Conservation (phyloP, 2,329 filamentous ascomycete genomes). For the Alternaria gaisen region DNA sequence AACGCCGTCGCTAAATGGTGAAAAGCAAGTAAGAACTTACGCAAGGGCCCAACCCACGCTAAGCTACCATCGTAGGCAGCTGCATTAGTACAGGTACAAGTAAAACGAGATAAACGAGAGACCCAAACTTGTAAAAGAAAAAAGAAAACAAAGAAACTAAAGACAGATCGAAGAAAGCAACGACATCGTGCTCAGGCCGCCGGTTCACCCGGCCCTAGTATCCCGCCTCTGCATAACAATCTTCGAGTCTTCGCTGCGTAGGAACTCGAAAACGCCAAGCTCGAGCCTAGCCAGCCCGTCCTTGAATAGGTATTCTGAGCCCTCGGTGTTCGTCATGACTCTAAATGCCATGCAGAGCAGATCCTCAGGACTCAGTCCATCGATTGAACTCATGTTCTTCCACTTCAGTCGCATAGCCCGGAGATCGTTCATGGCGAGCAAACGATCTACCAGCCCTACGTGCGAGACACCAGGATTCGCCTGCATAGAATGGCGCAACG, state of each 20-base stretch:
- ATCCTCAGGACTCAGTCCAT: conserved; percentile 45
- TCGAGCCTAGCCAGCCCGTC: conserved; percentile 43
- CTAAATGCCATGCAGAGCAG: conserved; percentile 44
- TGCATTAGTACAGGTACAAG: conserved; percentile 9
- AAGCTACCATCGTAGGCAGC: conserved; percentile 11
- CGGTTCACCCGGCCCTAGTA: conserved; percentile 10
- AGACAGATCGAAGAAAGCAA: background rate
- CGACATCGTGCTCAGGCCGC: background rate
- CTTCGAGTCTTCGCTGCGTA: conserved; percentile 42
- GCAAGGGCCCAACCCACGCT: conserved; percentile 3
- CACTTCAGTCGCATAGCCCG: conserved; percentile 47
- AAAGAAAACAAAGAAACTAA: background rate
- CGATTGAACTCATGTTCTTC: conserved; percentile 48
- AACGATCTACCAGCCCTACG: conserved; percentile 40
- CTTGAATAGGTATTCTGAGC: conserved; percentile 46
- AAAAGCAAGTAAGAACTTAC: background rate
- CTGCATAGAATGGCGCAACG: conserved; percentile 34
- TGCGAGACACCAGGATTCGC: conserved; percentile 35
- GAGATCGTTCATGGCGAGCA: conserved; percentile 48
- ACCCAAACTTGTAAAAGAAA: background rate
- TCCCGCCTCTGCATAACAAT: conserved; percentile 43
- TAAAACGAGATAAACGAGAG: conserved; percentile 1
- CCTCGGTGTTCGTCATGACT: conserved; percentile 45
- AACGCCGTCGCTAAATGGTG: conserved; percentile 40
- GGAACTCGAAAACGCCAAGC: conserved; percentile 42